Percentiles rank a stretch among this genome's conserved stretches.
These are phyloP conservation scores for Myxozyma udenii DNA, from an alignment of 805 yeast species.

Conservation along the genomic window DNA sequence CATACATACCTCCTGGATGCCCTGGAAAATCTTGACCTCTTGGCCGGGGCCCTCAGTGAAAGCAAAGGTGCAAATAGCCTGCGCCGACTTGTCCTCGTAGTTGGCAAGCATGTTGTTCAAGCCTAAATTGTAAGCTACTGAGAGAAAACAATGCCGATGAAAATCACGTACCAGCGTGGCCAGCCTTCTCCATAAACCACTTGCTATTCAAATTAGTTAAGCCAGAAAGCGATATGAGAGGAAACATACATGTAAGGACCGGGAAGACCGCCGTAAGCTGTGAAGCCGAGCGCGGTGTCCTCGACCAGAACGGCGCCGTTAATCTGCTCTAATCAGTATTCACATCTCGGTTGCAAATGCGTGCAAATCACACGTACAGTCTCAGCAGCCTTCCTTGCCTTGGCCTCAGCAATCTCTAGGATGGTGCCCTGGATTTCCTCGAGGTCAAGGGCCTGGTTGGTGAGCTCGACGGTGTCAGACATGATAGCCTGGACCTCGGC, in stretches of 20 bases:
- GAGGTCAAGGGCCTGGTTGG: constrained; percentile 68
- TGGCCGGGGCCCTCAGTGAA: constrained; percentile 77
- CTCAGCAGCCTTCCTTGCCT: constrained; percentile 70
- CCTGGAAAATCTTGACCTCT: constrained; percentile 77
- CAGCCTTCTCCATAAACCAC: constrained; percentile 81
- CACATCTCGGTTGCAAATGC: background rate
- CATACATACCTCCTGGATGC: constrained; percentile 40
- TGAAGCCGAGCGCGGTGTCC: constrained; percentile 86
- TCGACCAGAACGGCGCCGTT: constrained; percentile 88
- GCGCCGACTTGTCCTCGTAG: constrained; percentile 79
- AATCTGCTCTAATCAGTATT: constrained; percentile 33
- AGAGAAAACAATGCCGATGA: too few relatives aligned
- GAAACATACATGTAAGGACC: constrained; percentile 70
- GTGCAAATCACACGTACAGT: constrained; percentile 40
- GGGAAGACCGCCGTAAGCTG: constrained; percentile 78
- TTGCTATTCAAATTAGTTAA: constrained; percentile 43
- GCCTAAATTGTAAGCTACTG: constrained; percentile 47
- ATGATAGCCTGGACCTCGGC: constrained; percentile 79
- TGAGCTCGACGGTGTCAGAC: constrained; percentile 43
- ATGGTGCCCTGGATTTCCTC: constrained; percentile 90
- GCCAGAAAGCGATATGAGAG: background rate
- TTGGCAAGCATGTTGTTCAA: constrained; percentile 73
- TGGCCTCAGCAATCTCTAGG: constrained; percentile 74
- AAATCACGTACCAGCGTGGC: constrained; percentile 46
- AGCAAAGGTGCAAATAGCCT: constrained; percentile 89